Evolutionary conservation across 495 filamentous ascomycete genomes (phyloP).

Genomic region (Penicillium robsamsonii): DNA sequence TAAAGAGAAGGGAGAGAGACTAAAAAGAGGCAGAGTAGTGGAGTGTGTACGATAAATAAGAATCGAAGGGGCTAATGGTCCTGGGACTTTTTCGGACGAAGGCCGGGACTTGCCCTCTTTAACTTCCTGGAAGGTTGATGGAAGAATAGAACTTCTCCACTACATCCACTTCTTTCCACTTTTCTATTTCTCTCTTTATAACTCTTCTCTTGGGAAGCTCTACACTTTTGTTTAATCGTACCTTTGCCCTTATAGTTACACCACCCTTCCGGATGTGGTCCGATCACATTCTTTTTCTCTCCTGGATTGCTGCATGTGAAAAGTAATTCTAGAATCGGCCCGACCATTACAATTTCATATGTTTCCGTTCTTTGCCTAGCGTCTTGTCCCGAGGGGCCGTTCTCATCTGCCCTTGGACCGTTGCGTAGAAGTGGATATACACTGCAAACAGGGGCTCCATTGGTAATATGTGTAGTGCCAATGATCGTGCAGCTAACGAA

Average conservation of each 20-base stretch:
- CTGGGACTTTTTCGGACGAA: constrained; percentile 14
- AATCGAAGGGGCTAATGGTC: constrained; percentile 3
- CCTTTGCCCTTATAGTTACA: not conserved
- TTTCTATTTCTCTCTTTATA: constrained; percentile 1
- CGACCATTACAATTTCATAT: constrained; percentile 14
- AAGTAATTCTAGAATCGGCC: constrained; percentile 13
- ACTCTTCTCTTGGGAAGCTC: not conserved
- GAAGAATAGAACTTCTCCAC: constrained; percentile 22
- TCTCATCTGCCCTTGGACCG: constrained; percentile 5
- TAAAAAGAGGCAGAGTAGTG: not conserved
- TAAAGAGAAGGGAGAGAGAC: not conserved
- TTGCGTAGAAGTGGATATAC: constrained; percentile 6
- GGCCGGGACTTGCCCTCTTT: constrained; percentile 6
- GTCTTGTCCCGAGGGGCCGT: constrained; percentile 12
- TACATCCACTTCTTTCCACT: constrained; percentile 10
- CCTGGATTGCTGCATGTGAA: constrained; percentile 11
- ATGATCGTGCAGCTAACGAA: not conserved
- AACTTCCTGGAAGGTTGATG: constrained; percentile 24
- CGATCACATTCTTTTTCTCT: constrained; percentile 8
- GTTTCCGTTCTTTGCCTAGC: constrained; percentile 3
- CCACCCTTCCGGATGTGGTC: constrained; percentile 6
- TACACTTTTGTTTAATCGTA: not conserved
- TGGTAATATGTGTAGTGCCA: not conserved
- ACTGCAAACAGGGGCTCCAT: constrained; percentile 18
- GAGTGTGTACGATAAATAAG: constrained; percentile 7